A percentile compares a stretch with the other conserved stretches of the same genome.
These are phyloP conservation scores for Cetraspora pellucida DNA, from an alignment of 192 early-diverging fungal genomes.

Conservation along the genomic window DNA sequence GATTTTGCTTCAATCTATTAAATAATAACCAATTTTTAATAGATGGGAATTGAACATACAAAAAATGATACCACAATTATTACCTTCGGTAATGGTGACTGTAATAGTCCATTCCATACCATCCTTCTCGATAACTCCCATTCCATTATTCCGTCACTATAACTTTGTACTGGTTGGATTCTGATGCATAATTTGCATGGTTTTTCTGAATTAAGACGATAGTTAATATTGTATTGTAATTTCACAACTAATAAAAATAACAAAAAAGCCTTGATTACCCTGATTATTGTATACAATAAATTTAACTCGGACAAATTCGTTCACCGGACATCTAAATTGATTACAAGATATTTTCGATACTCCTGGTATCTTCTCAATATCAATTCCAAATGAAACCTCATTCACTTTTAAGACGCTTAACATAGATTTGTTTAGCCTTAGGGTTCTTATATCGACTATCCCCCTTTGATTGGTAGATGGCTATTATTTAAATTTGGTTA, in stretches of 20 bases:
- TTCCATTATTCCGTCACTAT: conserved; percentile 57
- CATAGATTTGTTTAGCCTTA: conserved; percentile 58
- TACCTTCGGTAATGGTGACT: conserved; percentile 57
- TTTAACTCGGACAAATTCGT: conserved; percentile 50
- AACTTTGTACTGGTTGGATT: conserved; percentile 58
- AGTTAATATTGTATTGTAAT: background rate
- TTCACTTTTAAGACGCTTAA: conserved; percentile 62
- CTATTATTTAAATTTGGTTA: conserved; percentile 10
- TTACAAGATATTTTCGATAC: conserved; percentile 38
- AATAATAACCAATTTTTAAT: background rate
- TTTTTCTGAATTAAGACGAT: conserved; percentile 18
- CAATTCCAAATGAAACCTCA: conserved; percentile 61
- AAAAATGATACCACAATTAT: background rate
- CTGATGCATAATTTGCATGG: conserved; percentile 51
- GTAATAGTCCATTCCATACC: conserved; percentile 56
- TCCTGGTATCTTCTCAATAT: conserved; percentile 36
- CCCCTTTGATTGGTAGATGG: conserved; percentile 39
- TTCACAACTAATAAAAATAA: background rate
- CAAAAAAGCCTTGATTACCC: conserved; percentile 44
- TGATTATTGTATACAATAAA: conserved; percentile 52
- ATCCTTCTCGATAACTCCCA: conserved; percentile 53
- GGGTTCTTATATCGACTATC: conserved; percentile 54
- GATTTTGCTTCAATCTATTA: conserved; percentile 54
- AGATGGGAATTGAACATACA: background rate
- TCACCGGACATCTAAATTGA: conserved; percentile 49